These are phyloP conservation scores for Ailanthus altissimus DNA, from an alignment of 345 rosid genomes.

Conservation along the genomic window DNA sequence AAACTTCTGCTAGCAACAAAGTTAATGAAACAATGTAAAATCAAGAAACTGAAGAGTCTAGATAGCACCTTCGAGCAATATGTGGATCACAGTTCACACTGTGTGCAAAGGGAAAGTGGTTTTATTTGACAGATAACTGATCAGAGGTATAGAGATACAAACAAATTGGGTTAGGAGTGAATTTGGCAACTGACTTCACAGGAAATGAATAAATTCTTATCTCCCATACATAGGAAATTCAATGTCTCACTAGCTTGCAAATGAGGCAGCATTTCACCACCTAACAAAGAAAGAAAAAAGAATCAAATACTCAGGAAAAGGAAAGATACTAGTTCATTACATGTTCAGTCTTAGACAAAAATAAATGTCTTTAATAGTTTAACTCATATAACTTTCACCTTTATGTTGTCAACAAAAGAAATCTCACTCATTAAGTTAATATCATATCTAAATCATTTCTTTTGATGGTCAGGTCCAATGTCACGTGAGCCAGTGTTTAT, in stretches of 20 bases:
- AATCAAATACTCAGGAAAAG: too few species aligned
- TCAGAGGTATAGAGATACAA: background rate
- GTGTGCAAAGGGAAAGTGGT: background rate
- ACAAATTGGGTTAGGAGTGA: too few species aligned
- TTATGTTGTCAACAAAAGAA: background rate
- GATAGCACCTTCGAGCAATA: background rate
- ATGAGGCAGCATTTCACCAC: too few species aligned
- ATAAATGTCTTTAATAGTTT: background rate
- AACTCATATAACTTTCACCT: background rate
- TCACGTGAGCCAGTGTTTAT: conserved; percentile 91
- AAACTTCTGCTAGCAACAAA: background rate
- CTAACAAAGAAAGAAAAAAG: too few species aligned
- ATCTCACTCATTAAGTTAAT: background rate
- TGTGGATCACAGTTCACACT: background rate
- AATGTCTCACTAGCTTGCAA: background rate
- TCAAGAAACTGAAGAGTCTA: background rate
- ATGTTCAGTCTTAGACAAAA: background rate
- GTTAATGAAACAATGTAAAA: too few species aligned
- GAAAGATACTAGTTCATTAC: background rate
- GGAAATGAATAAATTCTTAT: background rate
- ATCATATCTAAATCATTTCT: conserved; percentile 48
- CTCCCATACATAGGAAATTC: background rate
- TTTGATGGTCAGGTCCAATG: conserved; percentile 80
- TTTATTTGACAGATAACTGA: background rate
- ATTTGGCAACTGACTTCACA: background rate